Conservation (phyloP, 768 basidiomycete species). For the Mycena latifolia region DNA sequence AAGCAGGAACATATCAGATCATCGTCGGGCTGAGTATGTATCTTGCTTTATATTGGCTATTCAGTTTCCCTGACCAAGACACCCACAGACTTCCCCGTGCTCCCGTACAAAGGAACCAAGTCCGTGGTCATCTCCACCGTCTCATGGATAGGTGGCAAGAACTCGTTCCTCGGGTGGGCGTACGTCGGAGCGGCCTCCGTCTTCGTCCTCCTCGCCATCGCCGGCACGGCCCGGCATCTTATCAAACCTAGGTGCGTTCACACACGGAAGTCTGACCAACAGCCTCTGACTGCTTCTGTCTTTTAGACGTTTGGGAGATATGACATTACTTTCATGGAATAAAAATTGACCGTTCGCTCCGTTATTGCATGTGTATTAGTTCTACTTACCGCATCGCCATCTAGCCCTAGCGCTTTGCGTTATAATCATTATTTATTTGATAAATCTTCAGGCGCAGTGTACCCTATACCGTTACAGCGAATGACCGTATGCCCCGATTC, state of each 20-base stretch:
- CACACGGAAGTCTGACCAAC: conserved; percentile 9
- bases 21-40: conserved; percentile 84
- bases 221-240: conserved; percentile 92
- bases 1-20: conserved; percentile 81
- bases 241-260: conserved; percentile 90
- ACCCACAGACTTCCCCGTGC: conserved; percentile 90
- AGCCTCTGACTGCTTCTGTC: conserved; percentile 31
- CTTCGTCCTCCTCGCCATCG: conserved; percentile 89
- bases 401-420: conserved; percentile 22
- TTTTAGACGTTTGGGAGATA: conserved; percentile 84
- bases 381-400: conserved; percentile 18
- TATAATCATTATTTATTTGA: conserved; percentile 35
- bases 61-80: conserved; percentile 30
- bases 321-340: conserved; percentile 88
- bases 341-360: conserved; percentile 2
- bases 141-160: conserved; percentile 99
- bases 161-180: conserved; percentile 98
- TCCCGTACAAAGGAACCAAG: conserved; percentile 93
- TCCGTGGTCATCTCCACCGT: conserved; percentile 97
- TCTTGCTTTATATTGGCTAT: conserved; percentile 16
- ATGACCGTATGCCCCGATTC: conserved; percentile 56
- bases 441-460: conserved; percentile 44
- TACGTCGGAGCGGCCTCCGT: conserved; percentile 92
- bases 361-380: conserved; percentile 39
- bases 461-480: conserved; percentile 76